phyloP scores from a whole-genome alignment of 2,329 filamentous ascomycete species.

The Pseudogymnoascus sp. region DNA sequence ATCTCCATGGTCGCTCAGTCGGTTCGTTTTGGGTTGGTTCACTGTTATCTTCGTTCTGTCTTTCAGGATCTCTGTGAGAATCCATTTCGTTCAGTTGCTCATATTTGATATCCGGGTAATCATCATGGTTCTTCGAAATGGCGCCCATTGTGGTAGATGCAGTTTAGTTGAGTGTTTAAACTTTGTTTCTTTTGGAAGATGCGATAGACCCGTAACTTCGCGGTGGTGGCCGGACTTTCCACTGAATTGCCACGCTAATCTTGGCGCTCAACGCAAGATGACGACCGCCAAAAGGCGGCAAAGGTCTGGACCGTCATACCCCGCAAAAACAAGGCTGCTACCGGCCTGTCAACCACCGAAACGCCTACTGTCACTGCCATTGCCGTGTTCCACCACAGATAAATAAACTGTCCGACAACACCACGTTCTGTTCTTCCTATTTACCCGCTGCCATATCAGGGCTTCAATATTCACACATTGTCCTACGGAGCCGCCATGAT shows the following conservation, averaged over 20 bases:
- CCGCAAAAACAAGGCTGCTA: conserved; percentile 4
- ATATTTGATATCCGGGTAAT: too few species aligned
- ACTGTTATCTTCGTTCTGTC: too few species aligned
- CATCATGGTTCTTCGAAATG: too few species aligned
- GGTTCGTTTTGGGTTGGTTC: too few species aligned
- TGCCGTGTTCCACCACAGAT: neutral
- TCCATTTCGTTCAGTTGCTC: too few species aligned
- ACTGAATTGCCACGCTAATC: neutral
- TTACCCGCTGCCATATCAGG: neutral
- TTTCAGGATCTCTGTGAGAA: too few species aligned
- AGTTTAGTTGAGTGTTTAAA: too few species aligned
- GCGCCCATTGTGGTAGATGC: too few species aligned
- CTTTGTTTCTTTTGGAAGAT: too few species aligned
- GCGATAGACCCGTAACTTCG: neutral
- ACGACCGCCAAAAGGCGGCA: neutral
- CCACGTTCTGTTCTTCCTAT: neutral
- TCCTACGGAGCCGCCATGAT: neutral
- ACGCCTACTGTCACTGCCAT: neutral
- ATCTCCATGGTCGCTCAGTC: too few species aligned
- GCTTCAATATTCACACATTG: neutral
- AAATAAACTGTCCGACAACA: conserved; percentile 1
- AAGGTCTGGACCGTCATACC: neutral
- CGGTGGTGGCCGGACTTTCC: neutral
- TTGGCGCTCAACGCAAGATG: neutral
- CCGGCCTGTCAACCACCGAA: neutral